Evolutionary conservation across 805 yeast species (phyloP), one percentile per base, ranked within the genome.

Genomic region (Nadsonia fulvescens): DNA sequence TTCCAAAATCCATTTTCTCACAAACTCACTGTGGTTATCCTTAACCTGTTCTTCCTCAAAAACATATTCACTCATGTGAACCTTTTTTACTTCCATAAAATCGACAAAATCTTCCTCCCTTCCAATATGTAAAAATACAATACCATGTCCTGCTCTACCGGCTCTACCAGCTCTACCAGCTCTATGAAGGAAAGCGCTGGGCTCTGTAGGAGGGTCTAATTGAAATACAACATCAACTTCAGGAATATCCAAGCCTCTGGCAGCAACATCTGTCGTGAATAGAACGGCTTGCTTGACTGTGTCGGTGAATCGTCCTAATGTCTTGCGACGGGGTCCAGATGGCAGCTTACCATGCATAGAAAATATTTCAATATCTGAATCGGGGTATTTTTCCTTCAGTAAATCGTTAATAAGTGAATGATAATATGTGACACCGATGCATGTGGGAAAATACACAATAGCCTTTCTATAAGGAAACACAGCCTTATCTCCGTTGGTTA

Each of bases 261-360:
- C 94, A 1, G 98, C 95, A n/a, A 89, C 94, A 57, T 89, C 98
- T 0, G 98, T 89, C 2, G 98, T 82, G 50, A 89, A 54, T 13
- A 89, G 50, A 1, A 86, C 66, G 6, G 71, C 57, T 35, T 68
- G 71, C 3, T 51, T 49, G 5, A 44, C 41, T 4, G 40, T 33
- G 1, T 60, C 59, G 0, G 70, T 45, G 43, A 86, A 89, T 17
- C 48, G 53, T 7, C 58, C 57, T 22, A 86, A 52, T 0, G 93
- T 77, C 43, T 67, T 76, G 27, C 74, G 50, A 37, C 99, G 62
- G 9, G 93, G 66, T 24, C 65, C 67, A 1, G 92, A 72, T n/a
- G 69, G 68, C 16, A 89, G 57, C 45, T 86, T 89, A 2, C 99
- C 99, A 49, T 89, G 96, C 22, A 89, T 52, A 0, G 95, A 79